Evolutionary conservation across 176 grass and related monocot genomes (phyloP), one percentile per base, ranked within the genome.

Genomic region (Tuctoria greenei): DNA sequence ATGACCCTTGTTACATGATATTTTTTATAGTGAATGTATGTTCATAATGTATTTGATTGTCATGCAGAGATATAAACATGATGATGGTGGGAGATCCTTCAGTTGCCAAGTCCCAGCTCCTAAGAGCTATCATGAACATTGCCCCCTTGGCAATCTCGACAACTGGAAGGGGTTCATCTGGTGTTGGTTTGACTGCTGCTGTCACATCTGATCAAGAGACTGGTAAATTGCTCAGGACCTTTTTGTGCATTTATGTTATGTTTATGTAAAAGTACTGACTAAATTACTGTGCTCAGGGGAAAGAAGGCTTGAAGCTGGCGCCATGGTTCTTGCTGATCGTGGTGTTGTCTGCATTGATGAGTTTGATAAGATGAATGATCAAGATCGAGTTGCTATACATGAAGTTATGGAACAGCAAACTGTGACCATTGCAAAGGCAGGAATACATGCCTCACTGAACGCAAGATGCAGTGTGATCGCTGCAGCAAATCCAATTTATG

Each of bases 11-110:
- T n/a, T 58, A 49, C 11, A 42, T 50, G 21, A 61, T 79, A 41
- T 67, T 49, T 35, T 54, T 65, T 10, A 36, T 13, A 23, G 28
- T 74, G 39, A 35, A 51, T 16, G 16, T 52, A 67, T 72, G 6
- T 50, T 12, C 27, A 16, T 83, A 37, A 54, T 54, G 0, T 36
- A 6, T 36, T 5, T 85, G 17, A 89, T 85, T 43, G 34, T 36
- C 57, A 16, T 88, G 36, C 76, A 99, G 95, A 72, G 95, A 99
- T 84, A 90, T 99, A 88, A 99, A 99, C 73, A 99, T 99, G 95
- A 99, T 99, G 95, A 99, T 99, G 91, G 95, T 95, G 31, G 95
- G 95, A 69, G 91, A 99, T 86, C 91, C 95, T 82, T 99, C 91
- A 34, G 95, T 99, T 80, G 95, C 95, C 38, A 99, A 99, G 75